Conservation (phyloP, 2,329 filamentous ascomycete genomes). For the Cladosporium sphaerospermum region DNA sequence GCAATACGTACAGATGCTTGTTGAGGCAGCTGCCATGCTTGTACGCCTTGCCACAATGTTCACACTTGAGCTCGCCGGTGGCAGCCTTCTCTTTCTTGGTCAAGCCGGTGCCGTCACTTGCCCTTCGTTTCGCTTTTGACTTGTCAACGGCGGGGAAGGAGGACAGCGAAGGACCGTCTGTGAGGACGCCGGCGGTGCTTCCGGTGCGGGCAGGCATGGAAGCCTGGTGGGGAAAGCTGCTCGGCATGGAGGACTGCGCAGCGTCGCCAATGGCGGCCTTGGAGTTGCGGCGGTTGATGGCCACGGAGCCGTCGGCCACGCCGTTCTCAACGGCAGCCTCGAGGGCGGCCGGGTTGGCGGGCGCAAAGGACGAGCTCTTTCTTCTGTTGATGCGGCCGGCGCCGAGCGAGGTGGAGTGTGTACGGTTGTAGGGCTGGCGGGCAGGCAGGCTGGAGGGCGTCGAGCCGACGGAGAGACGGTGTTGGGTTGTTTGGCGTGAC, state of each 20-base stretch:
- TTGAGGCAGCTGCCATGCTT: slow-evolving; percentile 99
- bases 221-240: slow-evolving; percentile 55
- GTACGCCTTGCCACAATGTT: slow-evolving; percentile 98
- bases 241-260: slow-evolving; percentile 52
- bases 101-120: slow-evolving; percentile 82
- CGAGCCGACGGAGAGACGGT: slow-evolving; percentile 44
- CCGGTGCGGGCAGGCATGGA: slow-evolving; percentile 30
- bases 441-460: slow-evolving; percentile 56
- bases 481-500: slow-evolving; percentile 39
- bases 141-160: slow-evolving; percentile 42
- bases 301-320: slow-evolving; percentile 54
- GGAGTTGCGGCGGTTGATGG: slow-evolving; percentile 59
- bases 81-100: slow-evolving; percentile 76
- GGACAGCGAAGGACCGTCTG: slow-evolving; percentile 59
- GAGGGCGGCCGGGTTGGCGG: slow-evolving; percentile 67
- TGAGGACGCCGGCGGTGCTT: slow-evolving; percentile 48
- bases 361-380: slow-evolving; percentile 82
- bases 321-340: slow-evolving; percentile 61
- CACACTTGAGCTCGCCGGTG: slow-evolving; percentile 84
- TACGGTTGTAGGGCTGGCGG: slow-evolving; percentile 63
- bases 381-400: slow-evolving; percentile 80
- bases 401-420: slow-evolving; percentile 69
- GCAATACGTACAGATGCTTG: slow-evolving; percentile 90
- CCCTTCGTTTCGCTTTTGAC: slow-evolving; percentile 51
- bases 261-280: slow-evolving; percentile 48